These are phyloP conservation scores for Globisporangium cylindrosporum DNA, from an alignment of 352 stramenopile genomes.

Conservation along the genomic window DNA sequence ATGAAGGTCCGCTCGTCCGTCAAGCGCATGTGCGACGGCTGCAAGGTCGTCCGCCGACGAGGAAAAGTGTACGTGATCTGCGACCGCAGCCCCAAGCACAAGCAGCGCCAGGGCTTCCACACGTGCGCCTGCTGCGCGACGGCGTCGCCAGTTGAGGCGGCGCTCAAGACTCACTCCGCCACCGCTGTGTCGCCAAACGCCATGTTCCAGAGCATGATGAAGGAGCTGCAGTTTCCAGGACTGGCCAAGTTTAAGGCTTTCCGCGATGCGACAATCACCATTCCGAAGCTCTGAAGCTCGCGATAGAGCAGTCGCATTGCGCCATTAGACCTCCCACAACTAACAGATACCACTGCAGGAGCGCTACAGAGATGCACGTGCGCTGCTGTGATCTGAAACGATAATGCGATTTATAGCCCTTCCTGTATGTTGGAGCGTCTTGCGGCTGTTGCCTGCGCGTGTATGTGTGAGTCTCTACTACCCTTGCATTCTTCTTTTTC, in stretches of 20 bases:
- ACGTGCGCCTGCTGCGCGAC: conserved; percentile 48
- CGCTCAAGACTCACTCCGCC: conserved; percentile 18
- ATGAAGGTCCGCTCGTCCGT: conserved; percentile 92
- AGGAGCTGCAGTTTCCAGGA: conserved; percentile 92
- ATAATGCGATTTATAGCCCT: conserved; percentile 12
- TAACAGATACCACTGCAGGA: not conserved
- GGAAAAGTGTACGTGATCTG: conserved; percentile 90
- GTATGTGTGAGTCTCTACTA: not conserved
- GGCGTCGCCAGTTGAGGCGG: conserved; percentile 20
- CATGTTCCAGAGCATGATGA: conserved; percentile 91
- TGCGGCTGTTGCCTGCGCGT: not conserved
- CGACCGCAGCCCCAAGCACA: conserved; percentile 90
- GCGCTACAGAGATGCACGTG: not conserved
- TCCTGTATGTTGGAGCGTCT: not conserved
- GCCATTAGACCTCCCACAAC: not conserved
- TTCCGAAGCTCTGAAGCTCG: conserved; percentile 57
- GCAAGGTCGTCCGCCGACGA: conserved; percentile 87
- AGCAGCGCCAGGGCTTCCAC: conserved; percentile 92
- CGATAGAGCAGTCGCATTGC: conserved; percentile 9
- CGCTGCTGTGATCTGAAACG: conserved; percentile 1
- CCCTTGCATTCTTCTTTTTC: not conserved
- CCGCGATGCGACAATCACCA: conserved; percentile 62
- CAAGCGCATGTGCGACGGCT: conserved; percentile 91
- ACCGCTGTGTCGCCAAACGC: conserved; percentile 81
- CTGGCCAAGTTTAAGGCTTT: conserved; percentile 77